Evolutionary conservation across 805 yeast genomes (phyloP), one percentile per base, ranked within the genome.

Genomic region (Wickerhamiella slavikovae): DNA sequence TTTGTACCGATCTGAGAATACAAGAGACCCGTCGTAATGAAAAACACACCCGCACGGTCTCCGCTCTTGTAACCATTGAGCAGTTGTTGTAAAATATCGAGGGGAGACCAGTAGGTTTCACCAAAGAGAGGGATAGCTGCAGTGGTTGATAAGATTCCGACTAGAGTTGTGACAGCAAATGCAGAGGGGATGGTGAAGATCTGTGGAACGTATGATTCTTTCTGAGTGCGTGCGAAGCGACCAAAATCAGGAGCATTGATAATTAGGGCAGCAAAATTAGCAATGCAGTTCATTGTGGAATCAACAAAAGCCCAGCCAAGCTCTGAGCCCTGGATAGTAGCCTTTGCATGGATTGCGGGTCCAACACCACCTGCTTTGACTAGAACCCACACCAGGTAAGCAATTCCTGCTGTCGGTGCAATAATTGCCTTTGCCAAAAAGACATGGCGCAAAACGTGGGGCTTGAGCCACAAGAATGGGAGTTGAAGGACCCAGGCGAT

Each of bases 201-300:
- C 49, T 70, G 78, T 1, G 77, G 61, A 47, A 58, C 55, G 12
- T 29, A 29, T 10, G 33, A 20, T 13, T 68, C 57, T 24, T 42
- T 49, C 29, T 63, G 58, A 14, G 67, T 69, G 38, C 60, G 64
- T 10, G 91, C 73, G 54, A 77, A 71, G 51, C 93, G 66, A 15
- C 89, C 62, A 50, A 79, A 78, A 57, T 79, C 93, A 1, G 93
- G 89, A 13, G 83, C 75, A 53, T 79, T 79, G 29, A 74, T 66
- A 45, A 79, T 74, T 45, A 79, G 60, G n/a, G 92, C 74, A 4
- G 91, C 85, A 46, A 78, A 79, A 52, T 78, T 78, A 20, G 85
- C 77, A 37, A 79, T 54, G n/a, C 79, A 62, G 49, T 70, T 71
- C 89, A 80, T 75, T 14, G 69, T 58, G 1, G 83, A 65, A 39